Evolutionary conservation across 2,329 filamentous ascomycete species (phyloP).

Genomic region (Fusarium penzigii): DNA sequence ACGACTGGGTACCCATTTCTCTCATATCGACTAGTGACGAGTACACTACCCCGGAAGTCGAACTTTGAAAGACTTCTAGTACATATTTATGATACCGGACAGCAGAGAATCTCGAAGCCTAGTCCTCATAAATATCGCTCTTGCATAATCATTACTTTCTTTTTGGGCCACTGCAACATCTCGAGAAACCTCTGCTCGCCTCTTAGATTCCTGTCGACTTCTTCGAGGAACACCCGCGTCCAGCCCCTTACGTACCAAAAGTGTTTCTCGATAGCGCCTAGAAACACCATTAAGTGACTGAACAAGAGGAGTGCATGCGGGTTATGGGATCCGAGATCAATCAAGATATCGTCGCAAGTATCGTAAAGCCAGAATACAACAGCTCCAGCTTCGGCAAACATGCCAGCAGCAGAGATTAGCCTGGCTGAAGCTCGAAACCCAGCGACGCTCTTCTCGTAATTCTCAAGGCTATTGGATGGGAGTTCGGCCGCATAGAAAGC

Average conservation of each 20-base stretch:
- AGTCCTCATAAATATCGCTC: neutral
- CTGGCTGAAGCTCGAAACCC: conserved; percentile 18
- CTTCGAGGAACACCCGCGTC: conserved; percentile 20
- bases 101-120: no score
- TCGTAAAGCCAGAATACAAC: conserved; percentile 29
- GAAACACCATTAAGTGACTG: conserved; percentile 26
- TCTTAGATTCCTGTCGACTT: conserved; percentile 19
- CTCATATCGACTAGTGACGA: conserved; percentile 38
- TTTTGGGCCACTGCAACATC: conserved; percentile 26
- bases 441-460: conserved; percentile 22
- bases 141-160: conserved; percentile 16
- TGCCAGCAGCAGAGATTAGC: conserved; percentile 23
- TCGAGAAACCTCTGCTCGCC: conserved; percentile 19
- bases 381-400: conserved; percentile 24
- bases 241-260: conserved; percentile 32
- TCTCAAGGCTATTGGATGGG: conserved; percentile 13
- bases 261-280: conserved; percentile 26
- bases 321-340: conserved; percentile 25
- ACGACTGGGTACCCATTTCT: conserved; percentile 33
- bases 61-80: conserved; percentile 28
- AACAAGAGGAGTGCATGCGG: conserved; percentile 30
- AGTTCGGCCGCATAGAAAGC: conserved; percentile 24
- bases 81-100: neutral
- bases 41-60: conserved; percentile 34
- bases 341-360: conserved; percentile 25